phyloP scores from a whole-genome alignment of 2,329 filamentous ascomycete genomes.

The Fusarium albosuccineum region DNA sequence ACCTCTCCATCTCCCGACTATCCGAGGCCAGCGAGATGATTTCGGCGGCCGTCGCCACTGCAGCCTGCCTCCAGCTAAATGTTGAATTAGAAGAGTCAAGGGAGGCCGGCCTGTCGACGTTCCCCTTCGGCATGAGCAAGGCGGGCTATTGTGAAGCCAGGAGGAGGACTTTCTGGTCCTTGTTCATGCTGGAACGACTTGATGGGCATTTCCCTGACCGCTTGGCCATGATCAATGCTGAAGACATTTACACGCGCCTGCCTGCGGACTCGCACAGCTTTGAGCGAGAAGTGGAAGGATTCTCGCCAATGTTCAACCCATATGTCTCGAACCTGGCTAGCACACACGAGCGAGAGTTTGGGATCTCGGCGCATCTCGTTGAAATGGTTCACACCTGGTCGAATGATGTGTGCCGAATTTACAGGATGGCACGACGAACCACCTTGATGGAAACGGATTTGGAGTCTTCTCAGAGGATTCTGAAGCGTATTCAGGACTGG shows the following conservation, averaged over 20 bases:
- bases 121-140: slow-evolving; percentile 70
- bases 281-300: slow-evolving; percentile 69
- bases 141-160: slow-evolving; percentile 74
- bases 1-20: slow-evolving; percentile 71
- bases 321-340: slow-evolving; percentile 47
- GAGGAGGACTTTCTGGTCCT: slow-evolving; percentile 79
- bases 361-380: slow-evolving; percentile 71
- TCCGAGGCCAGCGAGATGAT: slow-evolving; percentile 74
- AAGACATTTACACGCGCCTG: slow-evolving; percentile 76
- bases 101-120: slow-evolving; percentile 55
- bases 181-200: slow-evolving; percentile 77
- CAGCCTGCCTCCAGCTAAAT: slow-evolving; percentile 72
- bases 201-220: slow-evolving; percentile 69
- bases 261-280: slow-evolving; percentile 73
- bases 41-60: slow-evolving; percentile 71
- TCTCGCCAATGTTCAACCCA: slow-evolving; percentile 72
- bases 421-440: slow-evolving; percentile 53
- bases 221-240: slow-evolving; percentile 68
- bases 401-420: slow-evolving; percentile 71
- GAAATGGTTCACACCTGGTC: slow-evolving; percentile 75
- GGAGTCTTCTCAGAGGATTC: slow-evolving; percentile 59
- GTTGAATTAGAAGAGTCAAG: slow-evolving; percentile 67
- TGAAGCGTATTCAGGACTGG: slow-evolving; percentile 70
- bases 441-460: slow-evolving; percentile 46
- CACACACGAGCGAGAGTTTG: slow-evolving; percentile 50